A percentile compares a stretch with the other conserved stretches of the same genome.
Conservation (phyloP, 805 yeast genomes). For the Myxozyma vanderwaltii region DNA sequence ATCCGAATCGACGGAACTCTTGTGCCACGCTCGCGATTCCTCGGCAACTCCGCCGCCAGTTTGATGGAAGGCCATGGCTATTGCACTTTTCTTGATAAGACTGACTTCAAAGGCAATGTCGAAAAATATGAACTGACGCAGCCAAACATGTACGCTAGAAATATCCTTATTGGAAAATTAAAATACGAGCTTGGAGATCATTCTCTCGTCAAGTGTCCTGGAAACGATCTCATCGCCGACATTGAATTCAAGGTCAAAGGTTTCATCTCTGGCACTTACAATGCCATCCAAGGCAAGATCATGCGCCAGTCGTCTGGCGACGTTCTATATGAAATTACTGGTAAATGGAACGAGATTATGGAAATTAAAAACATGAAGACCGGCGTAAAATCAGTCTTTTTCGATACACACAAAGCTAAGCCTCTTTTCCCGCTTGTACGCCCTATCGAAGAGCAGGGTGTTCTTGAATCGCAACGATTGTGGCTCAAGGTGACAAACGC, state of each 20-base stretch:
- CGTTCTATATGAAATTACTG: conserved; percentile 65
- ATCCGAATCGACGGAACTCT: conserved; percentile 88
- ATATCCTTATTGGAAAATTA: conserved; percentile 86
- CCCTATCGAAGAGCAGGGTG: conserved; percentile 77
- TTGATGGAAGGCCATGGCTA: conserved; percentile 91
- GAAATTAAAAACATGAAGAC: conserved; percentile 59
- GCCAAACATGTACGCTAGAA: conserved; percentile 94
- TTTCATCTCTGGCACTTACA: conserved; percentile 87
- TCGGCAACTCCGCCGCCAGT: conserved; percentile 96
- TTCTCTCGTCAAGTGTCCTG: conserved; percentile 68
- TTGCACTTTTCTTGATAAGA: conserved; percentile 64
- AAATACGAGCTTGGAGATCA: conserved; percentile 92
- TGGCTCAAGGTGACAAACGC: conserved; percentile 87
- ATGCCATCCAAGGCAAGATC: conserved; percentile 78
- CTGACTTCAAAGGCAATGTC: conserved; percentile 49
- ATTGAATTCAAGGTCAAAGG: conserved; percentile 96
- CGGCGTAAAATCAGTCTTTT: conserved; percentile 53
- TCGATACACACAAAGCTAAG: conserved; percentile 60
- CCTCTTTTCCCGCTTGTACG: conserved; percentile 70
- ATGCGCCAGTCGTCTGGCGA: conserved; percentile 56
- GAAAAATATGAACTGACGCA: conserved; percentile 86
- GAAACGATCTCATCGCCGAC: conserved; percentile 64
- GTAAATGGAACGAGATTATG: conserved; percentile 93
- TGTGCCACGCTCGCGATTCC: conserved; percentile 81
- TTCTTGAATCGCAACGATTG: conserved; percentile 74